Percentiles rank a stretch among this genome's conserved stretches.
phyloP scores from a whole-genome alignment of 2,329 filamentous ascomycete species.

The Magnaporthiopsis poae region DNA sequence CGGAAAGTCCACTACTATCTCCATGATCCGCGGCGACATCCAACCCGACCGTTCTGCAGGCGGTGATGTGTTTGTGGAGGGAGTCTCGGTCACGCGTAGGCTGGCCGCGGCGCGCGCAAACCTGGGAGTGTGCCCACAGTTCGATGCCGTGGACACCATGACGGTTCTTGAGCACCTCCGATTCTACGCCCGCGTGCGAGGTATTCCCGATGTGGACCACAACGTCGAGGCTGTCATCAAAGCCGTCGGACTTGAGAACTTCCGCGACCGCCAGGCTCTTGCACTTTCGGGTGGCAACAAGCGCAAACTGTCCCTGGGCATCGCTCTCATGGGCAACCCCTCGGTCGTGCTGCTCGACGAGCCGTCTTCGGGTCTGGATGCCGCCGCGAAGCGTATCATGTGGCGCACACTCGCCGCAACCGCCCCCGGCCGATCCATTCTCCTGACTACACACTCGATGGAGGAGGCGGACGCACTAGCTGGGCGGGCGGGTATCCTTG shows the following conservation, averaged over 20 bases:
- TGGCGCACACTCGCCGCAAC: constrained; percentile 74
- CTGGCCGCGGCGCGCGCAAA: constrained; percentile 63
- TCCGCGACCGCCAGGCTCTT: constrained; percentile 63
- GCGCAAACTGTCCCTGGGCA: constrained; percentile 79
- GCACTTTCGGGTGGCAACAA: constrained; percentile 85
- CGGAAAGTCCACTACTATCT: constrained; percentile 84
- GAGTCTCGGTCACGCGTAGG: constrained; percentile 61
- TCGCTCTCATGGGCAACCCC: constrained; percentile 87
- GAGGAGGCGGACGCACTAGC: constrained; percentile 88
- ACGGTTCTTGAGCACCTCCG: constrained; percentile 75
- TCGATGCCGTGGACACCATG: constrained; percentile 82
- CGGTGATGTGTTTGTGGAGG: constrained; percentile 75
- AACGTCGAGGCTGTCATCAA: constrained; percentile 71
- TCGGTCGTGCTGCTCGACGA: constrained; percentile 81
- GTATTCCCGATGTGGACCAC: constrained; percentile 62
- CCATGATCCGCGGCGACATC: constrained; percentile 78
- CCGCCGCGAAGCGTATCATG: constrained; percentile 83
- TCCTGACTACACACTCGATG: constrained; percentile 90
- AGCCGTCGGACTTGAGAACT: constrained; percentile 67
- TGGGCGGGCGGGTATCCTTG: constrained; percentile 74
- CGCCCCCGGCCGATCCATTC: constrained; percentile 65
- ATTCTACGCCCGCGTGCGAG: constrained; percentile 80
- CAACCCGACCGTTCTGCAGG: constrained; percentile 46
- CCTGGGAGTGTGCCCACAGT: constrained; percentile 85
- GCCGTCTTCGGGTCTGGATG: constrained; percentile 79